Evolutionary conservation across 2,329 filamentous ascomycete genomes (phyloP).

Genomic region (Tolypocladium tundrense): DNA sequence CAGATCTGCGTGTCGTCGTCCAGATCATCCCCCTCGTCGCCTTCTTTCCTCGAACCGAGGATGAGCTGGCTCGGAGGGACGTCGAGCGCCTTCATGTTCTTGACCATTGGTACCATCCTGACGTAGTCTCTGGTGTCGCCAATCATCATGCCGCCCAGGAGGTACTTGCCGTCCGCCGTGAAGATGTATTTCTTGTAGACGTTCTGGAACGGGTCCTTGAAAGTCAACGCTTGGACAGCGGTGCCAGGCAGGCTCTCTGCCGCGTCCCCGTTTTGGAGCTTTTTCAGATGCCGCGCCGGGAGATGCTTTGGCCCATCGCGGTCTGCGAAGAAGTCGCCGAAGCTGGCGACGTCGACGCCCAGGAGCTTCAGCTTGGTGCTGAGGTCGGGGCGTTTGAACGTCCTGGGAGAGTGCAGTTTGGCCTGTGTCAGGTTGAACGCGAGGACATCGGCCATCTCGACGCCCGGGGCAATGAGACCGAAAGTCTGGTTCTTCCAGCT

Average conservation of each 20-base stretch:
- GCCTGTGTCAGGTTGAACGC: conserved; percentile 86
- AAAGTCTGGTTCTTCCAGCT: conserved; percentile 83
- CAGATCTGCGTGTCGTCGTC: conserved; percentile 82
- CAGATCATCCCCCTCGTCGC: conserved; percentile 66
- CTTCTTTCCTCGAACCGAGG: conserved; percentile 60
- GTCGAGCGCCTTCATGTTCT: conserved; percentile 69
- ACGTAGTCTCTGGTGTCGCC: conserved; percentile 86
- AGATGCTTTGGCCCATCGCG: conserved; percentile 68
- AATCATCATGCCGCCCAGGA: conserved; percentile 96
- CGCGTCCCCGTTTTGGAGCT: conserved; percentile 2
- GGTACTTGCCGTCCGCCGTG: conserved; percentile 77
- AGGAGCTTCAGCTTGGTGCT: conserved; percentile 88
- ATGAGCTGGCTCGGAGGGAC: conserved; percentile 75
- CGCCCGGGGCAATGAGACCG: conserved; percentile 77
- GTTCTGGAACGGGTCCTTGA: conserved; percentile 78
- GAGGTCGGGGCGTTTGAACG: conserved; percentile 73
- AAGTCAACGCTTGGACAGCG: conserved; percentile 69
- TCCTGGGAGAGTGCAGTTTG: conserved; percentile 55
- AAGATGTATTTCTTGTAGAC: conserved; percentile 95
- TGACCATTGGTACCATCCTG: conserved; percentile 80
- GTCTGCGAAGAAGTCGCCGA: conserved; percentile 90
- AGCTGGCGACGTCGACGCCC: conserved; percentile 84
- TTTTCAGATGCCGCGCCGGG: conserved; percentile 45
- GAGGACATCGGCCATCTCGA: conserved; percentile 88
- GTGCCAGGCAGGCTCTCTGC: neutral